A percentile compares a stretch with the other conserved stretches of the same genome.
Conservation (phyloP, 768 basidiomycete species). For the Phaeotremella skinneri region DNA sequence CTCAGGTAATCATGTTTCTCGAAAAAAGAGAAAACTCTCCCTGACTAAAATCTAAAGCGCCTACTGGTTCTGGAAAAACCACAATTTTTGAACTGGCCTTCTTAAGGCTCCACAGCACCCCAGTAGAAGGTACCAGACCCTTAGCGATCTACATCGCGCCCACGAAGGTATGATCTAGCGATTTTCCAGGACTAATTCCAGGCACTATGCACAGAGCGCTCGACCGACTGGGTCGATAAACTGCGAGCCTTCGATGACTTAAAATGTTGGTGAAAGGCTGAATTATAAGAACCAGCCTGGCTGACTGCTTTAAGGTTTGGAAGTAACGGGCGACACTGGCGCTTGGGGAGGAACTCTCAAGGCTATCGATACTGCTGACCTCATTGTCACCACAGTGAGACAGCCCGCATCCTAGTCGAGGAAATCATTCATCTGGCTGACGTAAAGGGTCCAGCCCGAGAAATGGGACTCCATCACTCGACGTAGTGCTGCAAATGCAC, state of each 20-base stretch:
- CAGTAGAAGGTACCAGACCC: background rate
- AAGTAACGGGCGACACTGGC: constrained; percentile 88
- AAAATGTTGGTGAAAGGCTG: constrained; percentile 56
- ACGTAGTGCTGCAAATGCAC: constrained; percentile 60
- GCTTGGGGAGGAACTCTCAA: constrained; percentile 65
- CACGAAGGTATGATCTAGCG: constrained; percentile 63
- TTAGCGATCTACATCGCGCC: constrained; percentile 79
- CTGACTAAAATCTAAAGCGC: constrained; percentile 56
- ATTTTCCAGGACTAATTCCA: constrained; percentile 45
- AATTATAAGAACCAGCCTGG: background rate
- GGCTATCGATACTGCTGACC: constrained; percentile 68
- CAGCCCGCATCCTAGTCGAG: background rate
- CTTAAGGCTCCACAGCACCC: constrained; percentile 59
- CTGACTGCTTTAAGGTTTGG: constrained; percentile 66
- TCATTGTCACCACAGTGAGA: constrained; percentile 80
- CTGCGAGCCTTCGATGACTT: constrained; percentile 69
- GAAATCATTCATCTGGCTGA: constrained; percentile 5
- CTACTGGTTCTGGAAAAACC: constrained; percentile 95
- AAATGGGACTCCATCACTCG: constrained; percentile 95
- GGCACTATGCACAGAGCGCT: constrained; percentile 84
- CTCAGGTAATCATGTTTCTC: constrained; percentile 24
- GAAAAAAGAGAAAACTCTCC: background rate
- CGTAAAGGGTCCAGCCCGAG: constrained; percentile 60
- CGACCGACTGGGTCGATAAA: constrained; percentile 77
- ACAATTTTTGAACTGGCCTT: constrained; percentile 90